Evolutionary conservation across 495 filamentous ascomycete genomes (phyloP).

Genomic region (Aspergillus coremiiformis): DNA sequence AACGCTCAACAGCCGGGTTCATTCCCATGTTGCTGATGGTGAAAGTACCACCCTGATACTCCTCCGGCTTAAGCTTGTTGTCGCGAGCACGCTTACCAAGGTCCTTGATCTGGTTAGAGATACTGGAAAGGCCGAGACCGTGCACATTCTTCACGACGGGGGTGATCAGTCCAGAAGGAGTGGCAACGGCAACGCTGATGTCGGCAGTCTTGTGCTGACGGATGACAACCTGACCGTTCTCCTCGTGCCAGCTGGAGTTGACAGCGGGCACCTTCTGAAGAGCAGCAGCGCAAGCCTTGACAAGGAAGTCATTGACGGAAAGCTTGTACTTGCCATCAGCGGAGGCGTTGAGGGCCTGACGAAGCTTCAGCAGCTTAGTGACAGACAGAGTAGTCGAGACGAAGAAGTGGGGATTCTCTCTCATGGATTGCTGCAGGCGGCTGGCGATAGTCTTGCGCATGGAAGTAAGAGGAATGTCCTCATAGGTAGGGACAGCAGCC

Average conservation of each 20-base stretch:
- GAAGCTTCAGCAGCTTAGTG: conserved; percentile 88
- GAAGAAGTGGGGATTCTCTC: conserved; percentile 97
- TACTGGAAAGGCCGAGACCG: conserved; percentile 72
- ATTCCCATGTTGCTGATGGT: conserved; percentile 99
- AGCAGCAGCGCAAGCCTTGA: conserved; percentile 89
- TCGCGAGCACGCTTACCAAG: conserved; percentile 93
- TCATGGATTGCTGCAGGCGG: conserved; percentile 80
- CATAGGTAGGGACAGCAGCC: conserved; percentile 59
- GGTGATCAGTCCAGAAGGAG: conserved; percentile 90
- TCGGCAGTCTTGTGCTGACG: conserved; percentile 88
- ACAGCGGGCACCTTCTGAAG: conserved; percentile 89
- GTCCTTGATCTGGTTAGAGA: conserved; percentile 85
- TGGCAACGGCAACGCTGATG: conserved; percentile 89
- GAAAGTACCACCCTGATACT: conserved; percentile 98
- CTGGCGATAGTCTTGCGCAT: conserved; percentile 98
- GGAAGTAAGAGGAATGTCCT: conserved; percentile 74
- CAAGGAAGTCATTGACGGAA: conserved; percentile 97
- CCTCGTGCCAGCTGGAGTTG: conserved; percentile 88
- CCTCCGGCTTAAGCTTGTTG: conserved; percentile 97
- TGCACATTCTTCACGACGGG: conserved; percentile 89
- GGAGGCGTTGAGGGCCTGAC: conserved; percentile 83
- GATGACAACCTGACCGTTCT: conserved; percentile 68
- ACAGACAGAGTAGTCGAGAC: conserved; percentile 84
- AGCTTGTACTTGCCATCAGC: conserved; percentile 94
- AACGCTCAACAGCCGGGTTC: conserved; percentile 92